These are phyloP conservation scores for Colletotrichum horii DNA, from an alignment of 2,329 filamentous ascomycete genomes.

Conservation along the genomic window DNA sequence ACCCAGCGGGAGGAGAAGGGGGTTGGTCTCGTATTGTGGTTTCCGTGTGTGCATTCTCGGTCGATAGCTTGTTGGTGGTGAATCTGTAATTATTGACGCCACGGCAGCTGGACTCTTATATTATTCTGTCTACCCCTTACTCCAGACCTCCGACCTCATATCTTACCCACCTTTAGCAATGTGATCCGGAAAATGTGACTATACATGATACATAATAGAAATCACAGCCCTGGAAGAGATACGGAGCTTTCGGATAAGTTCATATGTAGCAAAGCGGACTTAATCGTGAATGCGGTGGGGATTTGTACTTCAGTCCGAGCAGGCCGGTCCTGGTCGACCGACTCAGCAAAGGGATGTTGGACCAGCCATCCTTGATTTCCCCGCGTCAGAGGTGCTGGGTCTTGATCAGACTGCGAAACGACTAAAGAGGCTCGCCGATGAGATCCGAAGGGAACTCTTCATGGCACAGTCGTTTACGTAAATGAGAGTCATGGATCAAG, in stretches of 20 bases:
- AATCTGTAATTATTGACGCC: not conserved
- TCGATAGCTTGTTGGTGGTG: not conserved
- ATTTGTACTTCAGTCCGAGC: not conserved
- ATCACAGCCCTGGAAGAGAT: not conserved
- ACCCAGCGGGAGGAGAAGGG: not conserved
- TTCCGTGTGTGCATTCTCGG: not conserved
- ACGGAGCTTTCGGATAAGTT: not conserved
- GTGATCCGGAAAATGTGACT: not conserved
- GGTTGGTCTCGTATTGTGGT: not conserved
- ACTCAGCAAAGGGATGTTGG: not conserved
- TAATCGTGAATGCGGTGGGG: not conserved
- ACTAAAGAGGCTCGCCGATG: not conserved
- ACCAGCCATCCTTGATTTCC: not conserved
- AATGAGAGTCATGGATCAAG: not conserved
- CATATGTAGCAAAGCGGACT: not conserved
- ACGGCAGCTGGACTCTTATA: constrained; percentile 23
- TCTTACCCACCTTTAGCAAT: not conserved
- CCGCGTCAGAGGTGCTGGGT: not conserved
- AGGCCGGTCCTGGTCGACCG: not conserved
- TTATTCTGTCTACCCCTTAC: not conserved
- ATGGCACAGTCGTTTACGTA: constrained; percentile 31
- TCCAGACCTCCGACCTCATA: not conserved
- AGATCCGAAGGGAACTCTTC: not conserved
- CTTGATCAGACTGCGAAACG: not conserved
- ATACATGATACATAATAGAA: not conserved